Conservation (phyloP, 441 rosid genomes). For the Aquilaria agallochum region DNA sequence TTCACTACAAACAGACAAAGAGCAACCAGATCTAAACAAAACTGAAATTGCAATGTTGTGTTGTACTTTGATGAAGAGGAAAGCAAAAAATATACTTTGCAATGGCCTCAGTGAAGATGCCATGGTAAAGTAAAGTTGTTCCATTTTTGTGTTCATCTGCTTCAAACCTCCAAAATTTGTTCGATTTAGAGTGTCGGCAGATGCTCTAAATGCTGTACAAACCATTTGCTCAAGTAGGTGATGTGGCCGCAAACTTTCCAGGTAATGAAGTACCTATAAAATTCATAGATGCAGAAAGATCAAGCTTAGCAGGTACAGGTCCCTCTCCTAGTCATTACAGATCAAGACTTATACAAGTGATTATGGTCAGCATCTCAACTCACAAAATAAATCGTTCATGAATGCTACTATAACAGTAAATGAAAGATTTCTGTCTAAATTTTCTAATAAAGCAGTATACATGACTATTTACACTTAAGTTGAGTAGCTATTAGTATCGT, state of each 20-base stretch:
- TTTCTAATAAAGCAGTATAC: too few species aligned
- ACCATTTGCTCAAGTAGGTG: conserved; percentile 98
- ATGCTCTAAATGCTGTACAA: conserved; percentile 92
- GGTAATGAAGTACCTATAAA: conserved; percentile 79
- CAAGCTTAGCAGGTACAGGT: conserved; percentile 7
- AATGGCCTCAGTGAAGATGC: conserved; percentile 57
- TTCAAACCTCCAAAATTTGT: conserved; percentile 69
- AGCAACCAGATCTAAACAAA: neutral
- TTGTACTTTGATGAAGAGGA: conserved; percentile 2
- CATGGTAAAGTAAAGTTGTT: conserved; percentile 70
- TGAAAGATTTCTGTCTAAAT: too few species aligned
- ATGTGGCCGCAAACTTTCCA: conserved; percentile 89
- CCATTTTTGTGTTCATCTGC: conserved; percentile 67
- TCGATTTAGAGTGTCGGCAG: conserved; percentile 89
- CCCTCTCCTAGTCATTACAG: too few species aligned
- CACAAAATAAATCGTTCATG: too few species aligned
- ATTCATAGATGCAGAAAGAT: conserved; percentile 16
- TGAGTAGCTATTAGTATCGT: too few species aligned
- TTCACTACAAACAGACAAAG: conserved; percentile 42
- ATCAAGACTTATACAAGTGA: too few species aligned
- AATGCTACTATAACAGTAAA: too few species aligned
- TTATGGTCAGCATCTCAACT: too few species aligned
- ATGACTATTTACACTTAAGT: too few species aligned
- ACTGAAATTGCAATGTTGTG: conserved; percentile 3
- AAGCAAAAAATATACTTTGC: conserved; percentile 40